A percentile compares a stretch with the other conserved stretches of the same genome.
phyloP scores from a whole-genome alignment of 2,329 filamentous ascomycete genomes.

The Apiospora phragmitis region DNA sequence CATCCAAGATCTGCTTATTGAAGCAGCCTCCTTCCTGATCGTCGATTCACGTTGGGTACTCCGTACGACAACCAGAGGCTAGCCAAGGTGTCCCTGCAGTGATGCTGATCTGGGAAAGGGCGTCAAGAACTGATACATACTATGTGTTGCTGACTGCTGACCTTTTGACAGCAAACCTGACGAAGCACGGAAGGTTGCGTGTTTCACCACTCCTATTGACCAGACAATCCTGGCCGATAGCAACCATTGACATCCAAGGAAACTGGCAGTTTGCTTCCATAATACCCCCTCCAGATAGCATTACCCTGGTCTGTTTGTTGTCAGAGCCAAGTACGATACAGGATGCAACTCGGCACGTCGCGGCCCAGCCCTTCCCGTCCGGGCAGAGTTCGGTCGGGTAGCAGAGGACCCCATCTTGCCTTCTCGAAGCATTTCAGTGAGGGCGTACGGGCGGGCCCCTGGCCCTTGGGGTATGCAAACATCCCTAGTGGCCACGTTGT shows the following conservation, averaged over 20 bases:
- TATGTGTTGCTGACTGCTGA: not conserved
- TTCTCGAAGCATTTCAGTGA: conserved; percentile 9
- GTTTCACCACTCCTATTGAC: not conserved
- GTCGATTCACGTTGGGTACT: not conserved
- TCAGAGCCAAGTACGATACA: not conserved
- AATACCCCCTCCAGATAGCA: not conserved
- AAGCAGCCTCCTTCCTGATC: not conserved
- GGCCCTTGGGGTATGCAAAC: conserved; percentile 3
- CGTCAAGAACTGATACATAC: not conserved
- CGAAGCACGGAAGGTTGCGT: not conserved
- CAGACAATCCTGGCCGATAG: not conserved
- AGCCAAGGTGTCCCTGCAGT: not conserved
- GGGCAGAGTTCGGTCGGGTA: conserved; percentile 2
- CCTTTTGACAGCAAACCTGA: not conserved
- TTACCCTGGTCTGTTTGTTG: not conserved
- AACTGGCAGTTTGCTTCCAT: not conserved
- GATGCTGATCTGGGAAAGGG: not conserved
- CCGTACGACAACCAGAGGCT: not conserved
- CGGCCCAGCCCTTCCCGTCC: conserved; percentile 12
- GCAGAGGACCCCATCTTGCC: conserved; percentile 1
- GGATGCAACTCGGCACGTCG: conserved; percentile 10
- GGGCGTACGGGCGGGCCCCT: not conserved
- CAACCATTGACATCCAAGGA: not conserved
- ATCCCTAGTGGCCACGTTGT: conserved; percentile 13
- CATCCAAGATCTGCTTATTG: not conserved